phyloP scores from a whole-genome alignment of 768 basidiomycete genomes.

The Lactarius tabidus region DNA sequence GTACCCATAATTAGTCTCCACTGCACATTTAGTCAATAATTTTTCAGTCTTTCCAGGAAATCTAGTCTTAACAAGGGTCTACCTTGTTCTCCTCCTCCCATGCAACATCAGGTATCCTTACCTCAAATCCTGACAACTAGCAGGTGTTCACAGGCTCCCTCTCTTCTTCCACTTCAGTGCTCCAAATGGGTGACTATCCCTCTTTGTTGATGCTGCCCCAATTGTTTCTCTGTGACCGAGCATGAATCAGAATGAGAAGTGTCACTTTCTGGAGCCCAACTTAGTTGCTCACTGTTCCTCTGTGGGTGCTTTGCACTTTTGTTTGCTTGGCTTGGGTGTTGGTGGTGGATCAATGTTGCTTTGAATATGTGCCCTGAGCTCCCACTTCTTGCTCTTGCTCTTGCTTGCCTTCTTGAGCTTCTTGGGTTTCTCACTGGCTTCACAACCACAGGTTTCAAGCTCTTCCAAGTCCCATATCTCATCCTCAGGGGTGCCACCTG shows the following conservation, averaged over 20 bases:
- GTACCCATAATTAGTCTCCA: neutral
- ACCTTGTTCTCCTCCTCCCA: constrained; percentile 45
- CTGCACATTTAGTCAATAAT: neutral
- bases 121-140: neutral
- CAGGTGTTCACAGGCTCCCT: constrained; percentile 17
- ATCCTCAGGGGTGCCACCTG: too few species aligned
- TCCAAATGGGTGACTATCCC: constrained; percentile 52
- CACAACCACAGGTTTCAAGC: too few species aligned
- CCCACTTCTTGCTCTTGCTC: too few species aligned
- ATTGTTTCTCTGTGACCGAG: constrained; percentile 59
- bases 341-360: too few species aligned
- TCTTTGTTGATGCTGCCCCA: constrained; percentile 64
- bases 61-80: constrained; percentile 2
- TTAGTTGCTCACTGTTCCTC: too few species aligned
- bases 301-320: too few species aligned
- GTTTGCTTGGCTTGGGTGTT: too few species aligned
- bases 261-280: too few species aligned
- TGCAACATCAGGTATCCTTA: constrained; percentile 39
- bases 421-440: too few species aligned
- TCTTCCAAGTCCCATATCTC: too few species aligned
- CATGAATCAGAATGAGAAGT: constrained; percentile 30
- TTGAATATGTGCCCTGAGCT: too few species aligned
- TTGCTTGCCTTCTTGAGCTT: too few species aligned
- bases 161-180: constrained; percentile 26
- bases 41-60: constrained; percentile 18